phyloP scores from a whole-genome alignment of 768 basidiomycete species.

The Boletus eberwhitei region DNA sequence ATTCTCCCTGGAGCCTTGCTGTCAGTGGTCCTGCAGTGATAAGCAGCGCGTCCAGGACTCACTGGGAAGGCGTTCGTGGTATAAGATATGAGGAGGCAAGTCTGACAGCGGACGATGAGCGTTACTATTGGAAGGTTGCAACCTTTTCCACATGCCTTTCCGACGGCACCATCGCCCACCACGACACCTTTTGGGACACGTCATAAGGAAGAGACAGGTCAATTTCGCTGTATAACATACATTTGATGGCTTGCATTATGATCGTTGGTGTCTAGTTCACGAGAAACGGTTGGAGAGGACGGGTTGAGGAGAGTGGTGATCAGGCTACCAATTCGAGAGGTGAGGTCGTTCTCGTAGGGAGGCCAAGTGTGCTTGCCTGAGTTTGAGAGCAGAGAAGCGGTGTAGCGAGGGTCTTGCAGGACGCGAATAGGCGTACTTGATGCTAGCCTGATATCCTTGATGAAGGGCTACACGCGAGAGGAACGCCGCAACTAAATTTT shows the following conservation, averaged over 20 bases:
- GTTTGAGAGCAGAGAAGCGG: background rate
- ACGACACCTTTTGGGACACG: conserved; percentile 72
- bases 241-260: conserved; percentile 89
- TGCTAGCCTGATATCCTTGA: conserved; percentile 29
- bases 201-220: conserved; percentile 30
- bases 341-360: conserved; percentile 7
- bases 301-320: conserved; percentile 17
- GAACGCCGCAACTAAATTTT: conserved; percentile 18
- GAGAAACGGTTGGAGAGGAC: conserved; percentile 7
- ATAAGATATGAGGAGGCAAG: conserved; percentile 98
- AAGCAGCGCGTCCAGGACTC: conserved; percentile 33
- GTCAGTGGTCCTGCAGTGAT: conserved; percentile 19
- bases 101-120: conserved; percentile 47
- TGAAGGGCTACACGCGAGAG: conserved; percentile 17
- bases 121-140: background rate
- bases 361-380: conserved; percentile 3
- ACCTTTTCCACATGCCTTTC: conserved; percentile 64
- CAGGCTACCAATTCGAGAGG: conserved; percentile 10
- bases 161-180: conserved; percentile 97
- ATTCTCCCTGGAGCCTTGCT: conserved; percentile 69
- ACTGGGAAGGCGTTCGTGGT: conserved; percentile 98
- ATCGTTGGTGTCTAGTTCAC: conserved; percentile 15
- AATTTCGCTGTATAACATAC: conserved; percentile 41
- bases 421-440: conserved; percentile 24
- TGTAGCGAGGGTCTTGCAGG: conserved; percentile 2